A percentile compares a stretch with the other conserved stretches of the same genome.
Evolutionary conservation across 176 grass and related monocot species (phyloP).

Genomic region (Luzula sylvatica): DNA sequence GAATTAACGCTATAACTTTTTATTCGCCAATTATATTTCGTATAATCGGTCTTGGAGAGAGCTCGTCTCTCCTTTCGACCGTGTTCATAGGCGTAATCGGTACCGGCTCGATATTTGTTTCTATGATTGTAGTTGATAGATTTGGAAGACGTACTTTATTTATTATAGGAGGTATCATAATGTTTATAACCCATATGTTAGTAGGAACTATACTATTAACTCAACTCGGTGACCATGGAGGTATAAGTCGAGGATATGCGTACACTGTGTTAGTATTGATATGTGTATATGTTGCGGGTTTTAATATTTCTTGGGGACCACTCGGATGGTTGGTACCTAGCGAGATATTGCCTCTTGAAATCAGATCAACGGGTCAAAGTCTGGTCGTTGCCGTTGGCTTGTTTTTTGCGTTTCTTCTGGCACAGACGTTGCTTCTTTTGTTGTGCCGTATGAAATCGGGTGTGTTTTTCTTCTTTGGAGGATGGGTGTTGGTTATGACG

Average conservation of each 20-base stretch:
- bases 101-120: not conserved
- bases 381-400: constrained; percentile 6
- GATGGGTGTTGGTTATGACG: no score
- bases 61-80: constrained; percentile 21
- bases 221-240: no score
- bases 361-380: no score
- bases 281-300: constrained; percentile 54
- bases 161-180: constrained; percentile 33
- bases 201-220: constrained; percentile 45
- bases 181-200: constrained; percentile 37
- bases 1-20: no score
- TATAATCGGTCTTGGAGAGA: no score
- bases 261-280: constrained; percentile 34
- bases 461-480: no score
- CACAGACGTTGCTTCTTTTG: constrained; percentile 14
- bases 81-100: constrained; percentile 28
- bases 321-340: no score
- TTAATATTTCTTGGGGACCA: constrained; percentile 55
- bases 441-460: constrained; percentile 8
- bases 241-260: no score
- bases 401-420: not conserved
- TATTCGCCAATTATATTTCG: no score
- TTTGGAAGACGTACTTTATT: constrained; percentile 56
- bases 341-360: no score
- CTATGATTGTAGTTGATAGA: constrained; percentile 35